Evolutionary conservation across 2,329 filamentous ascomycete species (phyloP).

Genomic region (Rhynchosporium graminicola): DNA sequence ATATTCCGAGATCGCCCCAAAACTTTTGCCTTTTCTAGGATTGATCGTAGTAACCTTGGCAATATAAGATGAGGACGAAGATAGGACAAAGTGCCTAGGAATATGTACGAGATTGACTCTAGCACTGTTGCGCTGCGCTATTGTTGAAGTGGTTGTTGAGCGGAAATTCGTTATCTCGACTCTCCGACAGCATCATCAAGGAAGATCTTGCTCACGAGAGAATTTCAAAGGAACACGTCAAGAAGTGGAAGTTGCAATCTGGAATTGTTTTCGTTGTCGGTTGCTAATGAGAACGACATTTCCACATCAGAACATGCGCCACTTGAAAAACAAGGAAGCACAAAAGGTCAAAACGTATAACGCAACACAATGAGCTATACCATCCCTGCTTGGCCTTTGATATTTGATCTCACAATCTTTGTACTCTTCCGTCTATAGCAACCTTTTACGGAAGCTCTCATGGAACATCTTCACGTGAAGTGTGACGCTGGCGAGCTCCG

Average conservation of each 20-base stretch:
- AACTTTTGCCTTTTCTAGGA: no score
- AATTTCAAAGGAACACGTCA: not conserved
- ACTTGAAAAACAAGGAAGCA: no score
- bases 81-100: no score
- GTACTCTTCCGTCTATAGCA: not conserved
- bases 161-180: not conserved
- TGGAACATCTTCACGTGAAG: not conserved
- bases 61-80: not conserved
- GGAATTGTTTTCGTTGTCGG: no score
- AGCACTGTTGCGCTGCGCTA: not conserved
- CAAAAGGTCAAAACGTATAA: no score
- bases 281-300: no score
- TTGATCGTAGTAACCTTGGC: not conserved
- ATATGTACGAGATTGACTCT: not conserved
- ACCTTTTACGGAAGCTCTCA: not conserved
- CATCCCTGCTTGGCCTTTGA: no score
- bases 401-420: no score
- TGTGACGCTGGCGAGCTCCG: conserved; percentile 1
- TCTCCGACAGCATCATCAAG: not conserved
- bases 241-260: no score
- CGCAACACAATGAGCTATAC: no score
- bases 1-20: no score
- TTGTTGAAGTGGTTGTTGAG: not conserved
- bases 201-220: not conserved
- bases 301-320: no score